Evolutionary conservation across 257 asterid species (phyloP), one percentile per base, ranked within the genome.

Genomic region (Knoxia roxburghii): DNA sequence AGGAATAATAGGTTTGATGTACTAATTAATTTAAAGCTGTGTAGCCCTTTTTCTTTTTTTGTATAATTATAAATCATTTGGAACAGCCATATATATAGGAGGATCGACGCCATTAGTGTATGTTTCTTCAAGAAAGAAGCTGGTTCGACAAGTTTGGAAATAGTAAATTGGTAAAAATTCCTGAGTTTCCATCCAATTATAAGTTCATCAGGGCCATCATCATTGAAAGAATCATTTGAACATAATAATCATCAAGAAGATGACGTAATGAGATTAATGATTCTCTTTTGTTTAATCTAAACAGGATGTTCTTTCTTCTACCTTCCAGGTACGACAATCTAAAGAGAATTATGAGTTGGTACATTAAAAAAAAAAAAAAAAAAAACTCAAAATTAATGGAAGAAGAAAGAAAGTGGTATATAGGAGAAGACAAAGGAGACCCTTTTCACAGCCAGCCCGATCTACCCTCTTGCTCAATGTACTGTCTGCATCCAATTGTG

Each of bases 361-460:
- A 6, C 49, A 49, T 32, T 2, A 5, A 2, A 50, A 50, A 35
- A 39, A 37, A 23, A 15, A 1, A 5, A 48, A 1, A 41, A 2
- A 41, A 23, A 17, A 20, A 26, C 4, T 3, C 1, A 23, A 21
- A 17, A 39, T 0, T 30, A 24, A 20, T 4, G 32, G 11, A 60
- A 8, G 11, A 37, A 8, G 20, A 35, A 33, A 33, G 7, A 2
- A 33, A 26, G 26, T 6, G n/a, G 37, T 15, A n/a, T 2, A 5
- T 0, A 41, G 35, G 35, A 5, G 35, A 66, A 51, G 61, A 66
- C 70, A 66, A 66, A 51, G 70, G 70, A 35, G 61, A 66, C 11
- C 61, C 61, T 66, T 66, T 66, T 24, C 51, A 66, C 13, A 18
- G 71, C 52, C 71, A 67, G 62, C 62, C 51, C 62, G 52, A 52